Evolutionary conservation across 2,329 filamentous ascomycete genomes (phyloP), one percentile per base, ranked within the genome.

Genomic region (Dactylellina cionopaga): DNA sequence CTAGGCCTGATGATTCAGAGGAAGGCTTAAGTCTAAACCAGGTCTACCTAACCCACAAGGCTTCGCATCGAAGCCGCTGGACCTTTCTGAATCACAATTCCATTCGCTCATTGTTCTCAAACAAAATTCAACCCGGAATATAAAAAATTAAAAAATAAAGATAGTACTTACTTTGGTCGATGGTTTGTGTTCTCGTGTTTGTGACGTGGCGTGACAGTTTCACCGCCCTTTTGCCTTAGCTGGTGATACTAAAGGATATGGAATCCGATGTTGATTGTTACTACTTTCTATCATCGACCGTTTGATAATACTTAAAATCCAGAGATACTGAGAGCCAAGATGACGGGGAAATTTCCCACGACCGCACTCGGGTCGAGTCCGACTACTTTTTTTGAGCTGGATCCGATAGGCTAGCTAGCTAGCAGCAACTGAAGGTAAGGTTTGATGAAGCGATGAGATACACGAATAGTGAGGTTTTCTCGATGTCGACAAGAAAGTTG

Each of bases 191-290:
- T 49, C 31, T 44, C 19, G 65, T 60, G 55, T 44, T 60, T 70
- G 55, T 70, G 65, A 70, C 65, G 65, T 70, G 65, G 65, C 65
- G 65, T 62, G 46, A 62, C 65, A 37, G 56, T 70, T 62, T 70
- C 65, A 49, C 56, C 43, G 41, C 33, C 27, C 31, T 62, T 37
- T 60, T 10, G 11, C 13, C 9, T 7, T 46, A 9, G 2, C 15
- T n/a, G 13, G 47, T 27, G 43, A 60, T 10, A 49, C 19, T 49
- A 3, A 4, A 15, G 19, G 17, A 27, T 11, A 11, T 29, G n/a
- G 17, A 33, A 31, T 22, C 15, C 25, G 19, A 15, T 27, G 17
- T 13, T 11, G 27, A 10, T 55, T 10, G 10, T 27, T 27, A 3
- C 29, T 19, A 7, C n/a, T n/a, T n/a, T n/a, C n/a, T n/a, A n/a